Evolutionary conservation across 2,329 filamentous ascomycete species (phyloP), one percentile per base, ranked within the genome.

Genomic region (Aschersonia sp.): DNA sequence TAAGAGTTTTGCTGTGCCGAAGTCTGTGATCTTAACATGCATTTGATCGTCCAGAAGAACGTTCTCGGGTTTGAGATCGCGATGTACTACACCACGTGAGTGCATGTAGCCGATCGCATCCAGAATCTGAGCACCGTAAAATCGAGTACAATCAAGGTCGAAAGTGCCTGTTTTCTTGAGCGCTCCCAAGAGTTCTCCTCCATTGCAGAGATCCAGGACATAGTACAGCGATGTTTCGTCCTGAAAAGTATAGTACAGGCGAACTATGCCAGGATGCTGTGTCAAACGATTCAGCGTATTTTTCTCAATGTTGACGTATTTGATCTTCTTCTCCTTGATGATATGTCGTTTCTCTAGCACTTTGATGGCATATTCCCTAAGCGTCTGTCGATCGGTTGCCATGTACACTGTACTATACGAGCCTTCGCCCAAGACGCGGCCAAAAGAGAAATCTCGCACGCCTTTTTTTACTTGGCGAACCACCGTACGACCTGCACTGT

Each of bases 301-400:
- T 69, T 96, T 96, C 66, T 98, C 92, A 58, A 98, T 98, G 66
- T 97, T 98, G 66, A 98, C 92, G 61, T 98, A 98, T 73, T 98
- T 98, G 60, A 98, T 94, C 74, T 98, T 98, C 67, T 95, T 97
- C 69, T 98, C 92, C 67, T 97, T 98, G 73, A 98, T 98, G 60
- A 98, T 98, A 65, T 98, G 92, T 58, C 89, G 80, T 69, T 98
- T 98, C 67, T 98, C 92, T 44, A 98, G 77, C 12, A 98, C 91
- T 65, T 98, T 98, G 68, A 98, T 89, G 30, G 92, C 92, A 61
- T 97, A 97, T 64, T 98, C 91, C 59, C 94, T 94, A 50, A 94
- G 70, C 1, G 88, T 95, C 64, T 95, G 88, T 51, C 91, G 82
- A 65, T 98, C 92, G 4, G 89, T 95, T 40, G 89, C 92, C 47